A percentile compares a stretch with the other conserved stretches of the same genome.
phyloP scores from a whole-genome alignment of 805 yeast species.

The Spathaspora passalidarum region DNA sequence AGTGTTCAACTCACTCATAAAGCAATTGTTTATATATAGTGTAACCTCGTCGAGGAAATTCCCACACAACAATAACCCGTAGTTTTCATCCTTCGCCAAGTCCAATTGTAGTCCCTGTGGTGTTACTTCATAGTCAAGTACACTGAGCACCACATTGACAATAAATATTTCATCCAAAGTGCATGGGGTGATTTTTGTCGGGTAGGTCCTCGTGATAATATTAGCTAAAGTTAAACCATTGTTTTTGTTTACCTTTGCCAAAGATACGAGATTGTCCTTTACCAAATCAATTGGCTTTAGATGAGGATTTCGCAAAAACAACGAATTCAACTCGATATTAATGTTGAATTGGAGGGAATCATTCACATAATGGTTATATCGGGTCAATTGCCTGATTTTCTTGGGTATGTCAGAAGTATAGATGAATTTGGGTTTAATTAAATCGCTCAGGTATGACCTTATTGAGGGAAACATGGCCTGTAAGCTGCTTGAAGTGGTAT shows the following conservation, averaged over 20 bases:
- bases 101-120: conserved; percentile 17
- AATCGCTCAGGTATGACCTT: conserved; percentile 16
- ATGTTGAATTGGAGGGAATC: conserved; percentile 9
- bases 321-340: conserved; percentile 33
- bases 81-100: conserved; percentile 30
- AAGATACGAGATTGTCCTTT: conserved; percentile 23
- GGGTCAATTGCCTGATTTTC: conserved; percentile 15
- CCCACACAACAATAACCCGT: conserved; percentile 24
- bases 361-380: too few species aligned
- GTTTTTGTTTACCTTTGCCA: background rate
- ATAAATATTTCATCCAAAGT: conserved; percentile 37
- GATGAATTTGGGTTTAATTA: conserved; percentile 35
- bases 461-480: background rate
- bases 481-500: background rate
- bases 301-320: conserved; percentile 26
- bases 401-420: conserved; percentile 35
- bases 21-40: conserved; percentile 17
- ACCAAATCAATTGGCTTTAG: conserved; percentile 33
- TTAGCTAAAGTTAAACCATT: background rate
- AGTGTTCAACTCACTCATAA: background rate
- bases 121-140: conserved; percentile 20
- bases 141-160: conserved; percentile 23
- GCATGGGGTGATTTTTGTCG: too few species aligned
- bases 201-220: too few species aligned
- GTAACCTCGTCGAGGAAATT: conserved; percentile 26